phyloP scores from a whole-genome alignment of 2,329 filamentous ascomycete species.

The Beauveria sp. region DNA sequence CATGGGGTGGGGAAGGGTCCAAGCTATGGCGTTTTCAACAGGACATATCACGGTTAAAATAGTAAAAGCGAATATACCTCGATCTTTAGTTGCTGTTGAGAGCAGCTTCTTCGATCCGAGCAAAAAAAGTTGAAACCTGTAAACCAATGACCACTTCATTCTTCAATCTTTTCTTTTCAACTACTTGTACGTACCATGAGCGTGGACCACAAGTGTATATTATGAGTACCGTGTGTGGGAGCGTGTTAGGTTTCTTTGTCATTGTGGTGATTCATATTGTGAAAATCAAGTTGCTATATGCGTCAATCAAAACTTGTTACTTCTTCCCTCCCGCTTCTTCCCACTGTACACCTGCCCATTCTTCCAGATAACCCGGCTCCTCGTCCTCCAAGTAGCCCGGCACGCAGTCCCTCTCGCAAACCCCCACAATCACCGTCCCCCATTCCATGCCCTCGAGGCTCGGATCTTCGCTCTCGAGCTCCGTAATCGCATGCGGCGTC shows the following conservation, averaged over 20 bases:
- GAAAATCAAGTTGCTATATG: constrained; percentile 13
- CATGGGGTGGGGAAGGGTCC: constrained; percentile 7
- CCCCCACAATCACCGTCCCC: constrained; percentile 84
- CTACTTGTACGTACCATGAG: not conserved
- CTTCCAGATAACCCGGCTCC: constrained; percentile 73
- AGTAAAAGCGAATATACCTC: constrained; percentile 9
- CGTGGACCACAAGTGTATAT: not conserved
- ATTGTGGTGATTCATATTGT: constrained; percentile 19
- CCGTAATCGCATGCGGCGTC: constrained; percentile 80
- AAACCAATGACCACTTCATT: not conserved
- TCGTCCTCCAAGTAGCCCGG: constrained; percentile 50
- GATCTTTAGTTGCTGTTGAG: not conserved
- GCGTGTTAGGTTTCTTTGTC: not conserved
- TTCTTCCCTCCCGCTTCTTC: constrained; percentile 57
- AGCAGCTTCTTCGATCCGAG: not conserved
- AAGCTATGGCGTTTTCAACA: constrained; percentile 12
- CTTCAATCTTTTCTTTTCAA: not conserved
- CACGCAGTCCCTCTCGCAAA: constrained; percentile 74
- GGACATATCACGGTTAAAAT: constrained; percentile 11
- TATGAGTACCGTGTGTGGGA: not conserved
- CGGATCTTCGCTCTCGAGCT: constrained; percentile 72
- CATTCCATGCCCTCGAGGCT: constrained; percentile 89
- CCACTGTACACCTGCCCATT: constrained; percentile 98
- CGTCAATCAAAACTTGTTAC: constrained; percentile 12
- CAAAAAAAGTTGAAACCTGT: constrained; percentile 5